Evolutionary conservation across 202 grass and related monocot genomes (phyloP).

Genomic region (Elaeis oleifera): DNA sequence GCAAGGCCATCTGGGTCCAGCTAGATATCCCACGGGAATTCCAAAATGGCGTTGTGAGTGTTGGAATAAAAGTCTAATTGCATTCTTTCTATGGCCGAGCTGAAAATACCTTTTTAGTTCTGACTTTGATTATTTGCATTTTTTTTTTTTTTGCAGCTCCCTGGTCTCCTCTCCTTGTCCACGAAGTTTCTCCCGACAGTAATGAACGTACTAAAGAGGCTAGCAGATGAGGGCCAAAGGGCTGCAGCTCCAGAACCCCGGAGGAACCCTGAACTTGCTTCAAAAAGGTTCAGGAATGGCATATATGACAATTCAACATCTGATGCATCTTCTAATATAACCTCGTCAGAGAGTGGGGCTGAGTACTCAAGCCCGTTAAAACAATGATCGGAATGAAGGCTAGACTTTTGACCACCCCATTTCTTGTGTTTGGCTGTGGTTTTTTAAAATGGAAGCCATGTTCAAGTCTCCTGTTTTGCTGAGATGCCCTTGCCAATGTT

Average conservation of each 20-base stretch:
- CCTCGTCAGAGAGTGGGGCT: slow-evolving; percentile 38
- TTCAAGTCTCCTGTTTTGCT: slow-evolving; percentile 13
- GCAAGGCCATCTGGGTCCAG: slow-evolving; percentile 90
- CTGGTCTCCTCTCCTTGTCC: slow-evolving; percentile 70
- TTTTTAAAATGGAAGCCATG: background rate
- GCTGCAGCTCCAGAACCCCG: slow-evolving; percentile 42
- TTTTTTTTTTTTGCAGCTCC: slow-evolving; percentile 36
- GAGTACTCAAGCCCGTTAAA: slow-evolving; percentile 54
- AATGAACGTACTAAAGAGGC: slow-evolving; percentile 86
- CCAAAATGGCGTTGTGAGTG: slow-evolving; percentile 78
- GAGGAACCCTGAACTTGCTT: slow-evolving; percentile 46
- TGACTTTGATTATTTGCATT: slow-evolving; percentile 9
- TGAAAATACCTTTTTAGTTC: background rate
- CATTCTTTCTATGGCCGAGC: background rate
- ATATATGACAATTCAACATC: slow-evolving; percentile 44
- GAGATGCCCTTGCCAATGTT: background rate
- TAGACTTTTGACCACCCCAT: background rate
- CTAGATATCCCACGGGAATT: slow-evolving; percentile 70
- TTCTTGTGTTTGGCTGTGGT: background rate
- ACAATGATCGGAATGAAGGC: slow-evolving; percentile 33
- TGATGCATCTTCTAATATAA: slow-evolving; percentile 58
- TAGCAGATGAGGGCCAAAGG: slow-evolving; percentile 71
- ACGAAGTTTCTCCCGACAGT: slow-evolving; percentile 88
- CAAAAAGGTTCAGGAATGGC: slow-evolving; percentile 53
- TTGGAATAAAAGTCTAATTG: slow-evolving; percentile 2